phyloP scores from a whole-genome alignment of 2,329 filamentous ascomycete species.

The Hysterium pulicare region DNA sequence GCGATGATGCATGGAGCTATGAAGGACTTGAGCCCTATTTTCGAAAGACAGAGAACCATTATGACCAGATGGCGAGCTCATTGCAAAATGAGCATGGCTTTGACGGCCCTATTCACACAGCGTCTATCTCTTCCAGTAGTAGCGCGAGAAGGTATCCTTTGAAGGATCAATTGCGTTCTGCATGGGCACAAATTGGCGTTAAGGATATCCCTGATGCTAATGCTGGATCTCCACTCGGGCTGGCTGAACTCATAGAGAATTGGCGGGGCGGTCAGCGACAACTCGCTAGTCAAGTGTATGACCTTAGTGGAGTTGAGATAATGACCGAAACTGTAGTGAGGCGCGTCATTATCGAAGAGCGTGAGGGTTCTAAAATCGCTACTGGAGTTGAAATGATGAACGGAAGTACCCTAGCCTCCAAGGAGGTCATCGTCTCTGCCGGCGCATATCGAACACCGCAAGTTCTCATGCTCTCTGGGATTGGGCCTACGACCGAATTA shows the following conservation, averaged over 20 bases:
- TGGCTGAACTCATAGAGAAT: slow-evolving; percentile 1
- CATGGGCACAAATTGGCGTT: neutral
- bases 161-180: neutral
- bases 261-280: neutral
- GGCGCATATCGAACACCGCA: slow-evolving; percentile 7
- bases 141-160: neutral
- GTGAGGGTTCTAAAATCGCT: neutral
- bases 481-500: slow-evolving; percentile 39
- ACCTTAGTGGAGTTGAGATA: neutral
- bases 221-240: neutral
- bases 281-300: neutral
- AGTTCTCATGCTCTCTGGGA: slow-evolving; percentile 9
- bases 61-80: slow-evolving; percentile 9
- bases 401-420: neutral
- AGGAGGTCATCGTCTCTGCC: slow-evolving; percentile 7
- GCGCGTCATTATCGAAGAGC: slow-evolving; percentile 2
- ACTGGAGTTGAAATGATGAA: slow-evolving; percentile 7
- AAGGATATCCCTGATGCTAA: neutral
- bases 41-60: slow-evolving; percentile 36
- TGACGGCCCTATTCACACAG: neutral
- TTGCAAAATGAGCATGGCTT: neutral
- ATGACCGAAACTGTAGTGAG: slow-evolving; percentile 3
- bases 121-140: neutral
- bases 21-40: slow-evolving; percentile 45
- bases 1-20: slow-evolving; percentile 44